A percentile compares a stretch with the other conserved stretches of the same genome.
These are phyloP conservation scores for Diaporthe citrichinensis DNA, from an alignment of 2,329 filamentous ascomycete genomes.

Conservation along the genomic window DNA sequence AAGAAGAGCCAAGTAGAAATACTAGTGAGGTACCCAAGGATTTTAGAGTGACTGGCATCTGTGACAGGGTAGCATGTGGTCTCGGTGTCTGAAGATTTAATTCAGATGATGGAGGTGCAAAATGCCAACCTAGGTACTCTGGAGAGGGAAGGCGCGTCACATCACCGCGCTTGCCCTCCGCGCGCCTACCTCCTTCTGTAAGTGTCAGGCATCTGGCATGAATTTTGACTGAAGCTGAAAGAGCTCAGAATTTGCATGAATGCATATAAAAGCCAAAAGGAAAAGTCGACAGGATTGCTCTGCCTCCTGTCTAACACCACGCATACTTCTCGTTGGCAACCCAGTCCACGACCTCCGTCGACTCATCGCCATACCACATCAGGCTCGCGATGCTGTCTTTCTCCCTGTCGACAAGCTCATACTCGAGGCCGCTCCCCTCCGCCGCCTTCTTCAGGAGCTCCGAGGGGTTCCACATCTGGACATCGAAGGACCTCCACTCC, in stretches of 20 bases:
- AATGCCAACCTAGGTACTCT: background rate
- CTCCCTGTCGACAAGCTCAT: slow-evolving; percentile 69
- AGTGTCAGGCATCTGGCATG: background rate
- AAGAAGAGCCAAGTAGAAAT: background rate
- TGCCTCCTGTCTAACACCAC: slow-evolving; percentile 71
- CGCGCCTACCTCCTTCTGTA: background rate
- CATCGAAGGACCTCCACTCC: slow-evolving; percentile 77
- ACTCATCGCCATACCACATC: slow-evolving; percentile 76
- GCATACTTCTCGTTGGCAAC: slow-evolving; percentile 82
- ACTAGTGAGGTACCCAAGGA: background rate
- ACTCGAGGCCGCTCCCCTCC: slow-evolving; percentile 61
- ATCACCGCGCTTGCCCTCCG: background rate
- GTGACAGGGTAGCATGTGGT: background rate
- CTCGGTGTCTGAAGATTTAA: background rate
- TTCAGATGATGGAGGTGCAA: background rate
- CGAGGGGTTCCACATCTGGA: slow-evolving; percentile 89
- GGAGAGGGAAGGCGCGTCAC: slow-evolving; percentile 13
- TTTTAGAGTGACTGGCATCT: background rate
- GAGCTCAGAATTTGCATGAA: background rate
- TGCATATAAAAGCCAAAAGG: no score
- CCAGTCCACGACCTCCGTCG: slow-evolving; percentile 74
- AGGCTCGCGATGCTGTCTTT: slow-evolving; percentile 78
- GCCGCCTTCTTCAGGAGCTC: slow-evolving; percentile 64
- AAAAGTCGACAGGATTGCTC: background rate
- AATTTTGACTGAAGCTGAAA: background rate